Evolutionary conservation across 176 grass and related monocot genomes (phyloP).

Genomic region (Stipa capillata): DNA sequence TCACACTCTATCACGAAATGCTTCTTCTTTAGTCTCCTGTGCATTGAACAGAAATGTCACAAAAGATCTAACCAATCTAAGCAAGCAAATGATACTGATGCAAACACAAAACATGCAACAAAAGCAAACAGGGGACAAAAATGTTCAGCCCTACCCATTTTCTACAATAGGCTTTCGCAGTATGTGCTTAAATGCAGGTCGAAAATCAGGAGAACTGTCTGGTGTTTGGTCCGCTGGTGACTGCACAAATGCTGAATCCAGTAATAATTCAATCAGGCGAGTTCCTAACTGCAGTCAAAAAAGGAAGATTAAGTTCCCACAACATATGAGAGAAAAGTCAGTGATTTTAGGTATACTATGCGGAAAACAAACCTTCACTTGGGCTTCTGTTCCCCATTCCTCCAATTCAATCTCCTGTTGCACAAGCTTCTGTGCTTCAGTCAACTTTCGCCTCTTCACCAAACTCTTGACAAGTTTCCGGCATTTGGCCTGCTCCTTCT

Average conservation of each 20-base stretch:
- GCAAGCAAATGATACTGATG: constrained; percentile 2
- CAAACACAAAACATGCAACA: constrained; percentile 1
- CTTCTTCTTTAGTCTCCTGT: constrained; percentile 62
- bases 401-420: constrained; percentile 73
- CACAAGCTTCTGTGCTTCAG: constrained; percentile 67
- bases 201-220: constrained; percentile 64
- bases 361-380: constrained; percentile 63
- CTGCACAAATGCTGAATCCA: constrained; percentile 88
- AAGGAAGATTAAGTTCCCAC: constrained; percentile 8
- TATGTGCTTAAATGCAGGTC: constrained; percentile 87
- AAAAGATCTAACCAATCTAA: constrained; percentile 1
- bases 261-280: constrained; percentile 75
- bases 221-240: constrained; percentile 48
- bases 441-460: constrained; percentile 58
- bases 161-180: constrained; percentile 42
- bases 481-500: constrained; percentile 52
- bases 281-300: constrained; percentile 62
- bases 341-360: background rate
- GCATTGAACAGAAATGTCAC: constrained; percentile 24
- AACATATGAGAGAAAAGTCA: background rate
- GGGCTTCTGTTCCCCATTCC: constrained; percentile 70
- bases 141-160: constrained; percentile 52
- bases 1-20: constrained; percentile 90
- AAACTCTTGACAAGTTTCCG: constrained; percentile 56
- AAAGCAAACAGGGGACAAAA: constrained; percentile 5